Percentiles rank a stretch among this genome's conserved stretches.
Evolutionary conservation across 1,284 basidiomycete genomes (phyloP).

Genomic region (Moesziomyces sp.): DNA sequence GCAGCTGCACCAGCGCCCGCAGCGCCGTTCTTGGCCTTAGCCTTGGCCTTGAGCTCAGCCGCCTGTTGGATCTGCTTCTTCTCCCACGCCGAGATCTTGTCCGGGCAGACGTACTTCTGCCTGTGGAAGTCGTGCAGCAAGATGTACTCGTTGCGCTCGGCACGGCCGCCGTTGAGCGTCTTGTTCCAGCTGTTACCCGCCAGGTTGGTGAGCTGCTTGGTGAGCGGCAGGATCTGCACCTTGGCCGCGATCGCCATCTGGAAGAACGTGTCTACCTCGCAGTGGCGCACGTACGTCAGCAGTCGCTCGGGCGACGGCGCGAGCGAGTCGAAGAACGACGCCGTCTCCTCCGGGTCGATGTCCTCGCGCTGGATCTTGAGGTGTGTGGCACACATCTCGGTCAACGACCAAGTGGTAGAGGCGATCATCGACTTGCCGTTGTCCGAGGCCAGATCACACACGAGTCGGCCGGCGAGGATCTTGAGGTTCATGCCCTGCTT

Average conservation of each 20-base stretch:
- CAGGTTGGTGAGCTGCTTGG: conserved; percentile 93
- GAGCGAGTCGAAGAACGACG: conserved; percentile 86
- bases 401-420: conserved; percentile 88
- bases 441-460: conserved; percentile 93
- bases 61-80: conserved; percentile 62
- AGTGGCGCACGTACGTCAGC: conserved; percentile 88
- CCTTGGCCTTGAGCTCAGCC: conserved; percentile 46
- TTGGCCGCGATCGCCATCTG: conserved; percentile 94
- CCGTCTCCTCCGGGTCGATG: conserved; percentile 94
- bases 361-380: conserved; percentile 74
- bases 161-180: conserved; percentile 76
- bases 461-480: conserved; percentile 84
- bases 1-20: conserved; percentile 54
- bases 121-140: conserved; percentile 96
- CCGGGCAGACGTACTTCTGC: conserved; percentile 94
- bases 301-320: conserved; percentile 82
- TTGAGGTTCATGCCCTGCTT: conserved; percentile 79
- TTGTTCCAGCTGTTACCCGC: conserved; percentile 91
- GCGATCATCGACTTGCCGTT: conserved; percentile 86
- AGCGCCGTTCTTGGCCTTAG: conserved; percentile 27
- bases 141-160: conserved; percentile 99
- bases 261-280: conserved; percentile 92
- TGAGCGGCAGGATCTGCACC: conserved; percentile 88
- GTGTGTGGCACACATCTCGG: conserved; percentile 84
- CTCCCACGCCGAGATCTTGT: conserved; percentile 82